Evolutionary conservation across 257 asterid species (phyloP).

Genomic region (Solanum pinnatisectum): DNA sequence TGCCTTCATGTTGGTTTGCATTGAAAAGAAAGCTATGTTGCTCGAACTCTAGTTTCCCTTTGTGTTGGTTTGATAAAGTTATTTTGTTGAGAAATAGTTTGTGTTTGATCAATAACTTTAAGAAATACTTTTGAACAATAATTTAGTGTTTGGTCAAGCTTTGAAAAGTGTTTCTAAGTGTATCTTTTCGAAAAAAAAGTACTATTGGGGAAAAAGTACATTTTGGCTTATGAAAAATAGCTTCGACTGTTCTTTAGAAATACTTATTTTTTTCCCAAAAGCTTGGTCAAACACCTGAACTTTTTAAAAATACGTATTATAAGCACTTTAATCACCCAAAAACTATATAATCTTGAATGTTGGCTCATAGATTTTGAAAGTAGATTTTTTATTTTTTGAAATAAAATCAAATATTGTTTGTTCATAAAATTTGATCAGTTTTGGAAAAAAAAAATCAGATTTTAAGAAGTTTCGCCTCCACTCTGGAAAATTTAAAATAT

Average conservation of each 20-base stretch:
- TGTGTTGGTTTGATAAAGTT: background rate
- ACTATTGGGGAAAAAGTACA: background rate
- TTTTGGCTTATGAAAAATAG: background rate
- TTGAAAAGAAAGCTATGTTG: background rate
- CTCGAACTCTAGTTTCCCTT: background rate
- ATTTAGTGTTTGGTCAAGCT: background rate
- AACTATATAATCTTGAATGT: too few relatives aligned
- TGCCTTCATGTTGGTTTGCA: background rate
- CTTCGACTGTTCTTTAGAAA: background rate
- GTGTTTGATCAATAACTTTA: background rate
- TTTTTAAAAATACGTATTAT: too few relatives aligned
- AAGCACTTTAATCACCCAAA: background rate
- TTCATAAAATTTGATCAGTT: too few relatives aligned
- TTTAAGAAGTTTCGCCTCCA: accelerated
- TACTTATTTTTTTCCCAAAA: accelerated
- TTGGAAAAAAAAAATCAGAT: too few relatives aligned
- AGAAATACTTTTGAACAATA: background rate
- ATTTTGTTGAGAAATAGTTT: background rate
- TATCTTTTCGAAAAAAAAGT: too few relatives aligned
- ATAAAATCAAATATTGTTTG: too few relatives aligned
- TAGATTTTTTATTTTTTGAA: too few relatives aligned
- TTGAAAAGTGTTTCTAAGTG: background rate
- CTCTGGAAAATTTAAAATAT: background rate
- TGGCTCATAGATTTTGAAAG: background rate
- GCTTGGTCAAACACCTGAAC: accelerated